These are phyloP conservation scores for Nicotiana sylvestris DNA, from an alignment of 257 asterid genomes.

Conservation along the genomic window DNA sequence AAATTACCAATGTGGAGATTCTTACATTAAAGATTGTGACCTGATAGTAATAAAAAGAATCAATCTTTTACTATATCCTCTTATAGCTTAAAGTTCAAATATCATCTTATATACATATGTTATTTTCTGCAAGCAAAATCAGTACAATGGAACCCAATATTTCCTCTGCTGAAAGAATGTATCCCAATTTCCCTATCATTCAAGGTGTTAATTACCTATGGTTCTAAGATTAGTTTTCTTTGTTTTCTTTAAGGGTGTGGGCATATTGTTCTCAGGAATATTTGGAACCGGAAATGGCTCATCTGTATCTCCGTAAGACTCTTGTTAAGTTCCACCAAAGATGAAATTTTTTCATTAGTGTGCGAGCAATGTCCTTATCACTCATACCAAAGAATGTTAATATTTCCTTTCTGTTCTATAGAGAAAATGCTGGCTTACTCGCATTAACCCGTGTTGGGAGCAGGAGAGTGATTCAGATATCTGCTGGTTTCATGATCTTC, in stretches of 20 bases:
- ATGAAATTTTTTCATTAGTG: background rate
- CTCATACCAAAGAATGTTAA: background rate
- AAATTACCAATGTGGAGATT: too few species aligned
- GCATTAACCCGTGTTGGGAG: constrained; percentile 89
- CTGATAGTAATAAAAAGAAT: background rate
- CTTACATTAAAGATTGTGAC: background rate
- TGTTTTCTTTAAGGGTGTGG: constrained; percentile 58
- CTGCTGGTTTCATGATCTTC: constrained; percentile 97
- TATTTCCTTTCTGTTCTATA: constrained; percentile 17
- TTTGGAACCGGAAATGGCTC: constrained; percentile 93
- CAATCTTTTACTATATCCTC: background rate
- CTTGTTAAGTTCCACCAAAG: background rate
- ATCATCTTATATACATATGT: background rate
- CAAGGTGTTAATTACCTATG: background rate
- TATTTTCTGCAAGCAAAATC: background rate
- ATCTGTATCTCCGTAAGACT: constrained; percentile 81
- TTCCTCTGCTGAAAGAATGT: background rate
- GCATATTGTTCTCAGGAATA: constrained; percentile 65
- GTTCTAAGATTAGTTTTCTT: background rate
- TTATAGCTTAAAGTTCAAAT: background rate
- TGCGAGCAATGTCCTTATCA: background rate
- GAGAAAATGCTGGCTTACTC: constrained; percentile 91
- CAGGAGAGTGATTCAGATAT: constrained; percentile 86
- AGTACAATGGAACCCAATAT: background rate
- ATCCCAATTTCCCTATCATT: background rate